These are phyloP conservation scores for Neobulgaria alba DNA, from an alignment of 2,329 filamentous ascomycete genomes.

Conservation along the genomic window DNA sequence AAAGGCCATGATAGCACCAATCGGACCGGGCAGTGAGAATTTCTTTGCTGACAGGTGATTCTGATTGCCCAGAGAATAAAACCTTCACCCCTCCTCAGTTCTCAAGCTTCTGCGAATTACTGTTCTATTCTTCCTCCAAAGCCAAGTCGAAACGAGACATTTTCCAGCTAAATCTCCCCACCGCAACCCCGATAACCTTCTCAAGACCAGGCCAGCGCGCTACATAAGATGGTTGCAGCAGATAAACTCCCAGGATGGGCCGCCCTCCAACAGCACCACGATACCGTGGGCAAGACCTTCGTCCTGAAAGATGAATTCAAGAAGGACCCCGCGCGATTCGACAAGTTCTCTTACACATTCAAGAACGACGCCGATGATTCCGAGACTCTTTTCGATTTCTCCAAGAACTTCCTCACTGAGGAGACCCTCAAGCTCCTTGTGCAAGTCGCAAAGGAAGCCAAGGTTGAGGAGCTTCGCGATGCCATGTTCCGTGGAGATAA, in stretches of 20 bases:
- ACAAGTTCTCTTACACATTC: conserved; percentile 84
- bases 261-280: conserved; percentile 84
- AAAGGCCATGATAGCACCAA: background rate
- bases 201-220: too few relatives aligned
- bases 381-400: conserved; percentile 96
- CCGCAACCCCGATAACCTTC: too few relatives aligned
- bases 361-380: conserved; percentile 66
- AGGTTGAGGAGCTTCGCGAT: conserved; percentile 88
- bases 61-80: background rate
- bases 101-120: background rate
- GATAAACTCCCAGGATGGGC: conserved; percentile 82
- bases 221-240: conserved; percentile 79
- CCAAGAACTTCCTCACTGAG: conserved; percentile 95
- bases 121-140: too few relatives aligned
- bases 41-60: conserved; percentile 9
- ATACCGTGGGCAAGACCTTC: conserved; percentile 77
- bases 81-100: background rate
- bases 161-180: too few relatives aligned
- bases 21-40: conserved; percentile 2
- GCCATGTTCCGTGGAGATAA: conserved; percentile 95
- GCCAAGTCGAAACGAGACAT: too few relatives aligned
- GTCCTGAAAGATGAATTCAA: conserved; percentile 90
- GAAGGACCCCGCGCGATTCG: conserved; percentile 78
- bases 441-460: conserved; percentile 85
- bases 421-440: conserved; percentile 82